phyloP scores from a whole-genome alignment of 2,329 filamentous ascomycete species.

The Cladosporium austrohemisphaericum region DNA sequence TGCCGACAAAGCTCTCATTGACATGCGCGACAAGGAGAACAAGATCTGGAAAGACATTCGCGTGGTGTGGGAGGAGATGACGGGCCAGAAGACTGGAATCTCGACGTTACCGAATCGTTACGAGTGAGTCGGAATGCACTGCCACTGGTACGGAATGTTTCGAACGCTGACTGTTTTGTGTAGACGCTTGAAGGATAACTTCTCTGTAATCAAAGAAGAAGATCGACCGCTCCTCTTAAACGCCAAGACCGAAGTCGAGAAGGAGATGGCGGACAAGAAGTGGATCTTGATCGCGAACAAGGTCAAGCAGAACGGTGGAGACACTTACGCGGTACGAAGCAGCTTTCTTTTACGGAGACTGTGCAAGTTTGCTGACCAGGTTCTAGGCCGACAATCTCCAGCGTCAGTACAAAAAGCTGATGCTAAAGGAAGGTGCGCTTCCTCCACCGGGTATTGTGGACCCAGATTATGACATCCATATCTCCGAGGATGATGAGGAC shows the following conservation, averaged over 20 bases:
- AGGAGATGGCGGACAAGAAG: constrained; percentile 37
- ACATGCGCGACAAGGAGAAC: constrained; percentile 25
- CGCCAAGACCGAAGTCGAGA: constrained; percentile 39
- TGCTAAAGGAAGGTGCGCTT: constrained; percentile 24
- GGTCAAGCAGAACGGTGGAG: constrained; percentile 32
- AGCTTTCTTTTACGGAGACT: neutral
- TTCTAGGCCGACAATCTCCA: constrained; percentile 30
- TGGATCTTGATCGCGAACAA: constrained; percentile 37
- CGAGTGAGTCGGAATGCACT: constrained; percentile 6
- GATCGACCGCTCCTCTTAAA: constrained; percentile 35
- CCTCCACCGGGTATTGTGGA: constrained; percentile 25
- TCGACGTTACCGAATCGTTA: constrained; percentile 40
- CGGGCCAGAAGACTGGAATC: constrained; percentile 32
- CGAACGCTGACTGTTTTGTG: neutral
- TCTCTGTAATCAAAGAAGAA: constrained; percentile 34
- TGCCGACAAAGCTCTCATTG: constrained; percentile 28
- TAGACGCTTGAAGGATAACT: constrained; percentile 37
- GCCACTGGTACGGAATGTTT: neutral
- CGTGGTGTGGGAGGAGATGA: constrained; percentile 26
- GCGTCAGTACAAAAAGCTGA: constrained; percentile 41
- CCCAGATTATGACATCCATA: constrained; percentile 23
- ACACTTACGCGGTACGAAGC: constrained; percentile 25
- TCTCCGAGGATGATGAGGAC: constrained; percentile 15
- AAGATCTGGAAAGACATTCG: constrained; percentile 29
- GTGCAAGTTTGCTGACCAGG: neutral